Evolutionary conservation across 2,329 filamentous ascomycete genomes (phyloP).

Genomic region (Ascochyta koolunga): DNA sequence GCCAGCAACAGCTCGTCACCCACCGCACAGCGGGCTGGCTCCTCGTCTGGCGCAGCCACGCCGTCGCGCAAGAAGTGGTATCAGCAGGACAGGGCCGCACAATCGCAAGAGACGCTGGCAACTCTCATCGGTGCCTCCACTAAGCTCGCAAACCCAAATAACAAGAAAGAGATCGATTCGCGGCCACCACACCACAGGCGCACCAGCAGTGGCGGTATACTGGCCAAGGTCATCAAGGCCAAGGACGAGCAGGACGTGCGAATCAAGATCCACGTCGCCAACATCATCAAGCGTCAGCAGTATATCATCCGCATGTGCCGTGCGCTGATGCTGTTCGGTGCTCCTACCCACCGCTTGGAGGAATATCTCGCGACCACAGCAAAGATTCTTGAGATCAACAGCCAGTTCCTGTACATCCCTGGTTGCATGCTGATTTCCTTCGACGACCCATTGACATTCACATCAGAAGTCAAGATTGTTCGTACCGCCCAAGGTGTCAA

Average conservation of each 20-base stretch:
- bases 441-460: constrained; percentile 72
- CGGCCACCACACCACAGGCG: constrained; percentile 29
- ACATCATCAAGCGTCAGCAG: constrained; percentile 77
- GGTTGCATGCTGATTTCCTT: constrained; percentile 94
- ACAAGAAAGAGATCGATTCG: constrained; percentile 21
- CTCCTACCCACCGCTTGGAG: constrained; percentile 87
- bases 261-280: constrained; percentile 66
- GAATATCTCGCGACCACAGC: constrained; percentile 89
- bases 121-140: constrained; percentile 38
- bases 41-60: constrained; percentile 32
- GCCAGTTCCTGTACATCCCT: constrained; percentile 86
- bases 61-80: constrained; percentile 42
- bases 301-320: constrained; percentile 87
- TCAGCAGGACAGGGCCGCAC: constrained; percentile 31
- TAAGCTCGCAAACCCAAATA: constrained; percentile 37
- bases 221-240: constrained; percentile 36
- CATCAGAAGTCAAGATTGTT: constrained; percentile 78
- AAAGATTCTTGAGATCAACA: constrained; percentile 81
- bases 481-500: constrained; percentile 72
- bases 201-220: constrained; percentile 29
- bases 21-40: constrained; percentile 11
- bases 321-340: constrained; percentile 86
- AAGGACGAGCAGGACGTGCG: constrained; percentile 57
- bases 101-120: constrained; percentile 40
- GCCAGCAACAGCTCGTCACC: constrained; percentile 24